Evolutionary conservation across 2,329 filamentous ascomycete genomes (phyloP), one percentile per base, ranked within the genome.

Genomic region (Alternaria rosae): DNA sequence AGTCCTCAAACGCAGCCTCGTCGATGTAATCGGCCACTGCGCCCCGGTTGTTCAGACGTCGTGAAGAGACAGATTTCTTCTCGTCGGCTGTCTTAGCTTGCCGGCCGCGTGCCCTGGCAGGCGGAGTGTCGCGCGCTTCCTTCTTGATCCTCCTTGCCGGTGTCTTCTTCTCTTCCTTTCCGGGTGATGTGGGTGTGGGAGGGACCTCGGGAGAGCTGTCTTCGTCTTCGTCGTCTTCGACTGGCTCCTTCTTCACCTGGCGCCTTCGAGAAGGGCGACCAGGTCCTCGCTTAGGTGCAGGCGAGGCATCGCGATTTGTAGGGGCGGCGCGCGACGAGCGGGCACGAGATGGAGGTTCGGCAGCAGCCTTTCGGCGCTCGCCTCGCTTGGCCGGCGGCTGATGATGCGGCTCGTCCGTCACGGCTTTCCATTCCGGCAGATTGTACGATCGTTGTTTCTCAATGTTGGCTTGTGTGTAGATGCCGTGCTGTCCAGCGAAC

Each of bases 361-460:
- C 69, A 52, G 72, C 72, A 62, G 69, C 74, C 66, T 88, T 87
- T 64, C 92, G 88, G 67, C 91, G 85, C 80, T 95, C 92, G 56
- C 96, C 95, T 77, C 95, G 89, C 73, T 90, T 90, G 6, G 95
- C 95, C 0, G 95, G 95, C 10, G 95, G 95, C 73, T 98, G 95
- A 77, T 99, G 93, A 72, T 97, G 94, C 76, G 92, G 94, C 80
- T 97, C 93, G 66, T 97, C 92, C 77, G 94, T 97, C 41, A 98
- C 85, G 57, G 92, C 88, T 70, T 93, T 92, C 95, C 95, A 99
- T 80, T 99, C 94, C 1, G 94, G 94, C 5, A 99, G 85, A 71
- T 97, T 99, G 83, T 99, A 99, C 13, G 93, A 93, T 77, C 95
- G 88, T 78, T 96, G 93, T 81, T 97, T 96, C 74, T 98, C 90